Evolutionary conservation across 768 basidiomycete species (phyloP), one percentile per base, ranked within the genome.

Genomic region (Leccinum arenicola): DNA sequence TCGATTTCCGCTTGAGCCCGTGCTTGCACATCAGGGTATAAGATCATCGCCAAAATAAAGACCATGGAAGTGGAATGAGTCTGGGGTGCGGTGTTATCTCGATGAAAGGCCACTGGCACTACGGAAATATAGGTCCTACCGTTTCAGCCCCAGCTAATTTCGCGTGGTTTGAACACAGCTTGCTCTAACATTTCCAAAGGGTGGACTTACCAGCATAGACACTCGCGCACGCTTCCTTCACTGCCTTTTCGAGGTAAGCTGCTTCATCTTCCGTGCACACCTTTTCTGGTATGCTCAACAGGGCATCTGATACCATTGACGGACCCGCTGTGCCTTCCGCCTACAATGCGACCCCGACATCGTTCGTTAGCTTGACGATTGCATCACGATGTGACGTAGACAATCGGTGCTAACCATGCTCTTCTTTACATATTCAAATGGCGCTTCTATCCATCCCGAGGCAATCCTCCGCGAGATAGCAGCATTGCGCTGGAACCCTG

Each of bases 1-100:
- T 64, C 65, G 9, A 70, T 65, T 12, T 70, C 63, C 31, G 57
- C 59, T 11, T 61, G 65, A 15, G 61, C 67, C 27, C 23, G 55
- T 51, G 61, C 55, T 54, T 69, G 71, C 21, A 61, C 70, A 1
- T 69, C 62, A 45, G 69, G 67, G 55, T 69, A 61, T 33, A 71
- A 43, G 29, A 69, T 50, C 69, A 71, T 67, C n/a, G 51, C 67
- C 52, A 69, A 58, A 23, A 69, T 19, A 55, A 73, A 71, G 25
- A 56, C 57, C 50, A 57, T 52, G 25, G 64, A 31, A 17, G 59
- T 63, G 31, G 66, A 72, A 10, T 11, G 60, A 7, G 64, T 68
- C 72, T 62, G 50, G 17, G 50, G 55, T 29, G 54, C 43, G 51
- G 55, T 56, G 53, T 61, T 25, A 55, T 55, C 50, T 45, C 2